These are phyloP conservation scores for Hypholoma sublateritium DNA, from an alignment of 768 basidiomycete species.

Conservation along the genomic window DNA sequence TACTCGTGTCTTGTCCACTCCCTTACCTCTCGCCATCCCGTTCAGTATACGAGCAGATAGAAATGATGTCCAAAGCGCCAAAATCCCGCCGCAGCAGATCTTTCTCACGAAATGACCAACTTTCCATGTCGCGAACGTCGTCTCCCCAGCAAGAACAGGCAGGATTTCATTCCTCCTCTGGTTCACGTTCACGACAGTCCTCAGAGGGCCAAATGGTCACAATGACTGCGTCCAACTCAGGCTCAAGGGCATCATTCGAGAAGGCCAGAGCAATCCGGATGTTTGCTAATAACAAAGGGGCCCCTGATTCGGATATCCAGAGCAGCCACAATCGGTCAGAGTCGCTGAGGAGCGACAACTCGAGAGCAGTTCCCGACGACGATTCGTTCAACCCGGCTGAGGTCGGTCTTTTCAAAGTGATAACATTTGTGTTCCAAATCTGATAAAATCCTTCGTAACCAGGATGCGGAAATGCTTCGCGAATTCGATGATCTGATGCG, in stretches of 20 bases:
- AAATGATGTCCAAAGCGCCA: conserved; percentile 57
- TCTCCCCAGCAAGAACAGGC: conserved; percentile 45
- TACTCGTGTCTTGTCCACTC: conserved; percentile 15
- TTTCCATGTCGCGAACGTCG: conserved; percentile 41
- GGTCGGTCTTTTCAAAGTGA: conserved; percentile 25
- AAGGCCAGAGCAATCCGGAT: conserved; percentile 63
- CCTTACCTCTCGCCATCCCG: conserved; percentile 14
- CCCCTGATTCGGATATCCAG: conserved; percentile 39
- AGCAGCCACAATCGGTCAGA: conserved; percentile 55
- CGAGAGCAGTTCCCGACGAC: conserved; percentile 35
- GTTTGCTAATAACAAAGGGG: conserved; percentile 42
- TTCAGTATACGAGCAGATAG: conserved; percentile 79
- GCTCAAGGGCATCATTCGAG: conserved; percentile 60
- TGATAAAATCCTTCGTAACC: conserved; percentile 14
- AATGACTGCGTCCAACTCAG: conserved; percentile 23
- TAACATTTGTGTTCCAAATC: conserved; percentile 4
- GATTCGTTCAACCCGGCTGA: conserved; percentile 32
- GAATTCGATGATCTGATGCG: conserved; percentile 95
- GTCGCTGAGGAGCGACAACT: conserved; percentile 52
- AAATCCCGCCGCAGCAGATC: conserved; percentile 70
- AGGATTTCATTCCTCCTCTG: conserved; percentile 31
- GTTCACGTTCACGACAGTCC: conserved; percentile 36
- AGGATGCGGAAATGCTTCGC: conserved; percentile 61
- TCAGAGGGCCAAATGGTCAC: conserved; percentile 36
- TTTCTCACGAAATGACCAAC: conserved; percentile 53